Percentiles rank a stretch among this genome's conserved stretches.
Evolutionary conservation across 225 moss, liverwort and hornwort species (phyloP).

Genomic region (Rhytidiadelphus loreus): DNA sequence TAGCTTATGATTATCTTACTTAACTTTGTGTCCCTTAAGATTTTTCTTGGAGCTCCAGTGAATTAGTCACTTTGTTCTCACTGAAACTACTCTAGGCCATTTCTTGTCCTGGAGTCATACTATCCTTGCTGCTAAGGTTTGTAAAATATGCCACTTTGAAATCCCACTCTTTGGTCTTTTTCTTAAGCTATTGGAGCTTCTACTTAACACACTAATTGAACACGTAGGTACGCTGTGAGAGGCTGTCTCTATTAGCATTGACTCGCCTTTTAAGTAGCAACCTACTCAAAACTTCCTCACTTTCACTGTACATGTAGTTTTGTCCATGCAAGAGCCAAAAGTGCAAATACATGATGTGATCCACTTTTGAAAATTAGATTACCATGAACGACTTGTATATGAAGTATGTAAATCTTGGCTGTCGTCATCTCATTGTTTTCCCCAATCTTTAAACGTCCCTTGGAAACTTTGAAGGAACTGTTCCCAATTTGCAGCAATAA

Average conservation of each 20-base stretch:
- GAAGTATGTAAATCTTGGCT: background rate
- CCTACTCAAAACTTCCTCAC: background rate
- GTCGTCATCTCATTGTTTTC: constrained; percentile 51
- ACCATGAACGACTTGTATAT: background rate
- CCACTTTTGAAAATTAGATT: background rate
- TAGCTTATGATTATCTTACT: no score
- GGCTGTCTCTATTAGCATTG: no score
- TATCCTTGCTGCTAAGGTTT: background rate
- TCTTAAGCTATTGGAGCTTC: background rate
- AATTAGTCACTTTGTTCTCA: background rate
- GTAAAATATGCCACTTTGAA: background rate
- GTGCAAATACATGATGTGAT: background rate
- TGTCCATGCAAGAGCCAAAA: background rate
- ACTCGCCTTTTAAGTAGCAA: no score
- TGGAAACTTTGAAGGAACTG: constrained; percentile 78
- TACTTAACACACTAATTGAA: background rate
- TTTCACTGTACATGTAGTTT: background rate
- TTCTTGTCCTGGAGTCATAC: background rate
- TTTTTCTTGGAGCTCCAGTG: background rate
- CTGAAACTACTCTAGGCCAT: background rate
- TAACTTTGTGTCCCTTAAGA: background rate
- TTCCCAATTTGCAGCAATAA: constrained; percentile 77
- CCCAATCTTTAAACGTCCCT: constrained; percentile 65
- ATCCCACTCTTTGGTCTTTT: background rate
- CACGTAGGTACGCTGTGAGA: no score